Conservation (phyloP, 345 rosid genomes). For the Clarkia xantiana region DNA sequence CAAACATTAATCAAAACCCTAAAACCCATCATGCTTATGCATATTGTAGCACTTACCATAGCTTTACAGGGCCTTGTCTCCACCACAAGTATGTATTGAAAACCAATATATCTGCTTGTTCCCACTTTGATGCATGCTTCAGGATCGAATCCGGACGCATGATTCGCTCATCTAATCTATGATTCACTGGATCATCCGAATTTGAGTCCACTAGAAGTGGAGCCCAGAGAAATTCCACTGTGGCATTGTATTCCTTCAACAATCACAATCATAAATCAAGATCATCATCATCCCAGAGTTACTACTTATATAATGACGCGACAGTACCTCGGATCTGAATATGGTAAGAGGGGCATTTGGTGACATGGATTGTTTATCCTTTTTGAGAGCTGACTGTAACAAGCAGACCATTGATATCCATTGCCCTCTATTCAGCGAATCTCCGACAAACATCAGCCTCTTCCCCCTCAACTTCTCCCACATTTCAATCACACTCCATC, state of each 20-base stretch:
- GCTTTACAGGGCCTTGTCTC: constrained; percentile 92
- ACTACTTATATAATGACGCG: background rate
- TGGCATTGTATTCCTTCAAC: constrained; percentile 76
- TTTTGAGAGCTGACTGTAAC: constrained; percentile 67
- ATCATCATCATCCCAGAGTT: background rate
- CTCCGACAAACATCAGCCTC: constrained; percentile 94
- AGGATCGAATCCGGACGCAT: constrained; percentile 84
- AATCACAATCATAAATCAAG: background rate
- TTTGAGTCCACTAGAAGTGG: constrained; percentile 92
- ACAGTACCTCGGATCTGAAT: constrained; percentile 74
- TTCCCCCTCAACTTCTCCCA: constrained; percentile 98
- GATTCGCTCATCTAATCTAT: constrained; percentile 58
- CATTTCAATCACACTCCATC: constrained; percentile 77
- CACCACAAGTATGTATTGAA: constrained; percentile 97
- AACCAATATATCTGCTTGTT: constrained; percentile 74
- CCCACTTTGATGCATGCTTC: constrained; percentile 79
- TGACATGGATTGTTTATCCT: constrained; percentile 60
- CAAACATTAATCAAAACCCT: background rate
- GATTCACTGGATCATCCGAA: constrained; percentile 97
- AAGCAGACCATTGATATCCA: constrained; percentile 98
- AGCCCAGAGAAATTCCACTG: constrained; percentile 89
- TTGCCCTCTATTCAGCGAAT: constrained; percentile 88
- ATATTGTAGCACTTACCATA: constrained; percentile 29
- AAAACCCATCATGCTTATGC: background rate
- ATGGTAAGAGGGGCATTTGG: constrained; percentile 85